These are phyloP conservation scores for Salvia sclarea DNA, from an alignment of 305 asterid species.

Conservation along the genomic window DNA sequence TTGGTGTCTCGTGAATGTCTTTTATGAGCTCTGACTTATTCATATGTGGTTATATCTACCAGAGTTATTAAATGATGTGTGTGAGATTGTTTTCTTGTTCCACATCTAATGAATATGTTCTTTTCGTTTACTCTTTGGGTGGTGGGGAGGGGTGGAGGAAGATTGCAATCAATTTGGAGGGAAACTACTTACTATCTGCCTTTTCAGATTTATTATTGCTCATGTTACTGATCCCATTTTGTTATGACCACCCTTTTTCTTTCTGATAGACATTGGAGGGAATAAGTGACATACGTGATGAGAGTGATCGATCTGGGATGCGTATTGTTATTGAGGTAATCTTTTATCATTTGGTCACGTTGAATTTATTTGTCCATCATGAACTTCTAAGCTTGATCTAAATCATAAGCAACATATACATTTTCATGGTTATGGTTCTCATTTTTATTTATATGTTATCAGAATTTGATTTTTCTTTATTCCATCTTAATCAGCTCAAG, in stretches of 20 bases:
- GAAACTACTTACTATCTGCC: neutral
- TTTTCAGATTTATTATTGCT: slow-evolving; percentile 23
- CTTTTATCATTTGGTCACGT: slow-evolving; percentile 24
- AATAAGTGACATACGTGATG: slow-evolving; percentile 97
- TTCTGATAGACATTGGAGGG: slow-evolving; percentile 76
- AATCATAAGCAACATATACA: neutral
- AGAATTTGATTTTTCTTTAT: slow-evolving; percentile 22
- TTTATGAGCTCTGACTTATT: slow-evolving; percentile 1
- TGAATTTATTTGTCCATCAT: slow-evolving; percentile 28
- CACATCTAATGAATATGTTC: neutral
- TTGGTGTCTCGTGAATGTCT: slow-evolving; percentile 15
- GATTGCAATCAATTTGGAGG: neutral
- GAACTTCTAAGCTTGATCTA: slow-evolving; percentile 15
- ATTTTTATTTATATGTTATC: slow-evolving; percentile 4
- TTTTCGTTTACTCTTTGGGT: neutral
- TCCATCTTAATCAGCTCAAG: slow-evolving; percentile 68
- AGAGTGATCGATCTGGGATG: slow-evolving; percentile 99
- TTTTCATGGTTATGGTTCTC: slow-evolving; percentile 21
- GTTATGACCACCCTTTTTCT: slow-evolving; percentile 28
- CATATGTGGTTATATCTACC: slow-evolving; percentile 8
- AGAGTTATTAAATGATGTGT: slow-evolving; percentile 11
- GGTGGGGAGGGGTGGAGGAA: neutral
- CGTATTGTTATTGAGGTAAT: slow-evolving; percentile 95
- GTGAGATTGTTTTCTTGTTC: neutral
- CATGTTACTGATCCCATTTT: slow-evolving; percentile 28